Evolutionary conservation across 768 basidiomycete genomes (phyloP).

Genomic region (Galerina sulciceps): DNA sequence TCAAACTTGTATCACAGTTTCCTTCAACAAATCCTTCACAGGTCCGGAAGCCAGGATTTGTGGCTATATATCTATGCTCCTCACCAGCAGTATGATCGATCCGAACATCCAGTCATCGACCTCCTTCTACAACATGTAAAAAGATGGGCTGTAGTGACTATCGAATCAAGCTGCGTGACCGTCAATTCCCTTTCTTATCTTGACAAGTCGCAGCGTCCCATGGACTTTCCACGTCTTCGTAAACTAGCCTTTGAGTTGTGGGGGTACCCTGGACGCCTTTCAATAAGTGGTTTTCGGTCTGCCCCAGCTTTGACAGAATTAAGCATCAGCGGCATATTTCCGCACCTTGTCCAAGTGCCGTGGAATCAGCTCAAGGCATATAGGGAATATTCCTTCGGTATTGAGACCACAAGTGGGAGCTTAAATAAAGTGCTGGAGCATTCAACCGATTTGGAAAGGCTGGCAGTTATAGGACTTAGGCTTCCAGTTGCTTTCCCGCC

Average conservation of each 20-base stretch:
- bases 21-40: neutral
- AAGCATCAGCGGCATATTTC: neutral
- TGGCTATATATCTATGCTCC: neutral
- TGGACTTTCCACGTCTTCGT: neutral
- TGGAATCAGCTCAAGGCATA: too few relatives aligned
- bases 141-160: neutral
- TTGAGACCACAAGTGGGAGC: too few relatives aligned
- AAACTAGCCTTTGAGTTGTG: neutral
- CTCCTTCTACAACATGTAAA: neutral
- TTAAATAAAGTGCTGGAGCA: too few relatives aligned
- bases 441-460: too few relatives aligned
- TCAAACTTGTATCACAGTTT: neutral
- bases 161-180: neutral
- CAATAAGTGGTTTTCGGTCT: neutral
- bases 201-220: neutral
- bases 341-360: too few relatives aligned
- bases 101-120: neutral
- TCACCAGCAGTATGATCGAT: neutral
- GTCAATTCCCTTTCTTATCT: neutral
- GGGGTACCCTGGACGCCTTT: neutral
- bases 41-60: neutral
- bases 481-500: too few relatives aligned
- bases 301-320: neutral
- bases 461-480: too few relatives aligned
- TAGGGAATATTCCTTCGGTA: too few relatives aligned